Percentiles rank a stretch among this genome's conserved stretches.
phyloP scores from a whole-genome alignment of 2,329 filamentous ascomycete genomes.

The Colletotrichum liaoningense region DNA sequence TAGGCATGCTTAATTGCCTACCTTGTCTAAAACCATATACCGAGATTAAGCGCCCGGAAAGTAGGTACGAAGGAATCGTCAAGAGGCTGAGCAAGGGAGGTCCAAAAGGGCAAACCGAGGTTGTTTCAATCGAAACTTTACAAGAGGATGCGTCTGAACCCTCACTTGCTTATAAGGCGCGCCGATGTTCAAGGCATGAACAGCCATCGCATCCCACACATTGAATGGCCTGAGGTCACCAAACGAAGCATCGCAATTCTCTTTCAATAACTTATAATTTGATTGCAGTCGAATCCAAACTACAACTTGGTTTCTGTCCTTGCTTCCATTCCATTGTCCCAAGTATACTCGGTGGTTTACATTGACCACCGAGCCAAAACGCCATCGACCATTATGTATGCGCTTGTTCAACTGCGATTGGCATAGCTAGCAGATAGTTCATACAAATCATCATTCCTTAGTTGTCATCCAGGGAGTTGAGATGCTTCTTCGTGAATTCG shows the following conservation, averaged over 20 bases:
- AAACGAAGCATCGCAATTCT: background rate
- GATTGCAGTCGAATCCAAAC: slow-evolving; percentile 9
- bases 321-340: slow-evolving; percentile 10
- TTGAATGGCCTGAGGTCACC: background rate
- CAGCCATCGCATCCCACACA: background rate
- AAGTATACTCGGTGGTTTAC: background rate
- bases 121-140: slow-evolving; percentile 28
- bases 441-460: slow-evolving; percentile 17
- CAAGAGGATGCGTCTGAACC: background rate
- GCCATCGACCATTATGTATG: slow-evolving; percentile 9
- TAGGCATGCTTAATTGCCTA: background rate
- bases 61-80: background rate
- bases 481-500: slow-evolving; percentile 81
- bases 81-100: background rate
- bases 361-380: slow-evolving; percentile 18
- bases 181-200: background rate
- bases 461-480: slow-evolving; percentile 64
- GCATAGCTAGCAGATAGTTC: slow-evolving; percentile 1
- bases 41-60: background rate
- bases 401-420: slow-evolving; percentile 4
- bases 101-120: background rate
- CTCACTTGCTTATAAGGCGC: no score
- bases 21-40: background rate
- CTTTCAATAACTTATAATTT: background rate
- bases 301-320: slow-evolving; percentile 7